A percentile compares a stretch with the other conserved stretches of the same genome.
phyloP scores from a whole-genome alignment of 345 rosid genomes.

The Melaleuca alternifolia region DNA sequence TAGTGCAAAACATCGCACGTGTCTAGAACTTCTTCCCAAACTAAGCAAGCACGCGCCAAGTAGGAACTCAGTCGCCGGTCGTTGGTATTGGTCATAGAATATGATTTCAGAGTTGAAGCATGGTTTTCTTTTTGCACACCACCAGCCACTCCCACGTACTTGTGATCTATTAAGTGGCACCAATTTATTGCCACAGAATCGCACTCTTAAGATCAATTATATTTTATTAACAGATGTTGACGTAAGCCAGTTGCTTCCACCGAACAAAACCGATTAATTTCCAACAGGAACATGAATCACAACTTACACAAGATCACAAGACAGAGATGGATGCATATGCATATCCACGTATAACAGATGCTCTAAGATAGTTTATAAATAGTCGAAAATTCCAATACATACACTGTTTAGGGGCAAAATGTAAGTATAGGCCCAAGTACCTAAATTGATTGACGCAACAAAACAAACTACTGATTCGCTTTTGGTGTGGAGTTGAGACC shows the following conservation, averaged over 20 bases:
- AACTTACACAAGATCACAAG: neutral
- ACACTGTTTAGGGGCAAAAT: neutral
- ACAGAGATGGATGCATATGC: neutral
- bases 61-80: neutral
- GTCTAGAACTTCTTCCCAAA: neutral
- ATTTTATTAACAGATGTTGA: neutral
- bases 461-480: neutral
- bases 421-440: neutral
- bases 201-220: neutral
- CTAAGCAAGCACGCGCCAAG: neutral
- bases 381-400: neutral
- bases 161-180: neutral
- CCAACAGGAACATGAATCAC: neutral
- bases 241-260: neutral
- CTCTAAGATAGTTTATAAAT: neutral
- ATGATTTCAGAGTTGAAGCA: neutral
- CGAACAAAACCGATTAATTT: neutral
- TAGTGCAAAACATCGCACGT: neutral
- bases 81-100: neutral
- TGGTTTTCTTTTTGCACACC: constrained; percentile 2
- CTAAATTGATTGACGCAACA: neutral
- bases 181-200: neutral
- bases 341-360: neutral
- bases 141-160: neutral
- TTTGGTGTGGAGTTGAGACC: neutral